Conservation (phyloP, 2,329 filamentous ascomycete species). For the Gaeumannomyces sp. region DNA sequence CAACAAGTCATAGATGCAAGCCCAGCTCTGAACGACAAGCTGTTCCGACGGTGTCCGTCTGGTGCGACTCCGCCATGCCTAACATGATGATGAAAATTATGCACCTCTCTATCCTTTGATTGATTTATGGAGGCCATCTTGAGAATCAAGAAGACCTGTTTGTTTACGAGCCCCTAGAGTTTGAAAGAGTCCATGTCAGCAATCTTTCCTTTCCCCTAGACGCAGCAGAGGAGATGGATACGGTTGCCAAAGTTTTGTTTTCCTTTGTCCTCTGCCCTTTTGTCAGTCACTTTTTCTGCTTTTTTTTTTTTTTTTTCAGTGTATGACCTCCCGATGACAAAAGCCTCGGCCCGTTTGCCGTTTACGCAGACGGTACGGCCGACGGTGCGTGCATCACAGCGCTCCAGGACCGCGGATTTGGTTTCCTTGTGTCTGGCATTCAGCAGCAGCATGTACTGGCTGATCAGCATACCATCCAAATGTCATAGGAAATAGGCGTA, state of each 20-base stretch:
- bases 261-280: not conserved
- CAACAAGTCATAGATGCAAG: conserved; percentile 7
- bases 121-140: conserved; percentile 1
- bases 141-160: not conserved
- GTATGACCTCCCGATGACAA: not conserved
- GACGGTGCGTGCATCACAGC: not conserved
- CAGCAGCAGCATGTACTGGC: not conserved
- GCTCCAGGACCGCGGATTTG: not conserved
- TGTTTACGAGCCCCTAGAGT: not conserved
- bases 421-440: conserved; percentile 1
- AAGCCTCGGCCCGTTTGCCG: not conserved
- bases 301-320: not conserved
- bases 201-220: not conserved
- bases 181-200: not conserved
- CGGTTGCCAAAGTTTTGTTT: not conserved
- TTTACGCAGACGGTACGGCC: not conserved
- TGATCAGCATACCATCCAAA: not conserved
- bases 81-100: not conserved
- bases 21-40: not conserved
- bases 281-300: not conserved
- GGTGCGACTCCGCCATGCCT: not conserved
- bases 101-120: not conserved
- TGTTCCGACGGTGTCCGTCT: not conserved
- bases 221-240: not conserved
- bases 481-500: not conserved